A percentile compares a stretch with the other conserved stretches of the same genome.
Evolutionary conservation across 1,284 basidiomycete species (phyloP).

Genomic region (Trichosporon inkin): DNA sequence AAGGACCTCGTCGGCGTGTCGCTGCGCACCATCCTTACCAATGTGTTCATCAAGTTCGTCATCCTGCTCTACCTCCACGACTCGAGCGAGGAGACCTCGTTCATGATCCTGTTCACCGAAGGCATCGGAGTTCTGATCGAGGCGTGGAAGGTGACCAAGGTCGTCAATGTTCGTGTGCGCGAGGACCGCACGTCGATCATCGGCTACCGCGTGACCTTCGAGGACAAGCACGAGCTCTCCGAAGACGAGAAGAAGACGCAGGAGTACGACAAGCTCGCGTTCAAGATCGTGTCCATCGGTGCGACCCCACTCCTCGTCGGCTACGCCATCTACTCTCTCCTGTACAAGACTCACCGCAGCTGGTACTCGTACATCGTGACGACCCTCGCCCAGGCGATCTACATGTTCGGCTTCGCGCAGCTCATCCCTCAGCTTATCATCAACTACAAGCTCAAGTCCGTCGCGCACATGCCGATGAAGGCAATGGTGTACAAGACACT

Average conservation of each 20-base stretch:
- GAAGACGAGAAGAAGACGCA: slow-evolving; percentile 98
- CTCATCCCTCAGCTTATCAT: slow-evolving; percentile 81
- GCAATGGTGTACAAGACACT: slow-evolving; percentile 91
- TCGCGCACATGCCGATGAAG: slow-evolving; percentile 62
- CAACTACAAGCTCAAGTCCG: slow-evolving; percentile 89
- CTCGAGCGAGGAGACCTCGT: slow-evolving; percentile 87
- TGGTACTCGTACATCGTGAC: slow-evolving; percentile 95
- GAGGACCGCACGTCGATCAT: slow-evolving; percentile 60
- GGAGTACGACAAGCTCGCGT: slow-evolving; percentile 61
- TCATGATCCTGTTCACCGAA: slow-evolving; percentile 90
- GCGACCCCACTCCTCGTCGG: slow-evolving; percentile 76
- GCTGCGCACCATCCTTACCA: slow-evolving; percentile 73
- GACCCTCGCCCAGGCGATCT: slow-evolving; percentile 50
- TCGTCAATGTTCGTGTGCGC: slow-evolving; percentile 73
- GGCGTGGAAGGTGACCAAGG: slow-evolving; percentile 83
- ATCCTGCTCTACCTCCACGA: slow-evolving; percentile 91
- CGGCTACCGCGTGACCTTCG: slow-evolving; percentile 76
- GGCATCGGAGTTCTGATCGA: slow-evolving; percentile 84
- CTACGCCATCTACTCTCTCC: slow-evolving; percentile 78
- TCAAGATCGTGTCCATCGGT: slow-evolving; percentile 75
- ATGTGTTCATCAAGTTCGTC: slow-evolving; percentile 83
- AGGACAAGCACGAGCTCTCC: slow-evolving; percentile 85
- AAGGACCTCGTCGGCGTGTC: slow-evolving; percentile 56
- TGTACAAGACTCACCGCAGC: slow-evolving; percentile 64
- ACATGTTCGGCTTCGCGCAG: slow-evolving; percentile 94